Evolutionary conservation across 371 early-diverging fungal genomes (phyloP).

Genomic region (Nematocida ausubeli): DNA sequence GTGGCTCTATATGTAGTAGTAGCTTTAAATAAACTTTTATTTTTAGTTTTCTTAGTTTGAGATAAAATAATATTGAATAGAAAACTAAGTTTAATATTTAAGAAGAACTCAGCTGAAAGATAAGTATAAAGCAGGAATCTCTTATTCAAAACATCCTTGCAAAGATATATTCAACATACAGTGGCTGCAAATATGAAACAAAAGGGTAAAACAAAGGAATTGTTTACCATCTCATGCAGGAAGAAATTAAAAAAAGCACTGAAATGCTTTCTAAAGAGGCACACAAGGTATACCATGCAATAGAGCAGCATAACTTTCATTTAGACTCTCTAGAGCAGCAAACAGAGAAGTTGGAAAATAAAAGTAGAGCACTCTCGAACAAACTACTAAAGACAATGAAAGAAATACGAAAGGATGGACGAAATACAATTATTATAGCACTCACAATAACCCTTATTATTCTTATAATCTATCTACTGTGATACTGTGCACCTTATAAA

Average conservation of each 20-base stretch:
- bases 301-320: constrained; percentile 39
- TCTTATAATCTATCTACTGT: constrained; percentile 40
- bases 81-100: too few species aligned
- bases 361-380: constrained; percentile 30
- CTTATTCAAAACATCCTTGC: too few species aligned
- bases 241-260: constrained; percentile 42
- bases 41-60: too few species aligned
- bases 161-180: too few species aligned
- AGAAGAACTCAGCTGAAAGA: too few species aligned
- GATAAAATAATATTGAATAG: too few species aligned
- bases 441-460: constrained; percentile 18
- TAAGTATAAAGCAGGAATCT: too few species aligned
- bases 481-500: neutral
- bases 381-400: constrained; percentile 43
- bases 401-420: constrained; percentile 30
- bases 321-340: constrained; percentile 44
- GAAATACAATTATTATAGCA: constrained; percentile 45
- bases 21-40: too few species aligned
- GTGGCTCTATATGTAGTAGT: too few species aligned
- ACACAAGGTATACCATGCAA: constrained; percentile 21
- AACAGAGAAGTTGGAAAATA: constrained; percentile 42
- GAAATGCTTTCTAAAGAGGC: constrained; percentile 44
- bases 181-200: neutral
- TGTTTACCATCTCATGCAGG: constrained; percentile 15
- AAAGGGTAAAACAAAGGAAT: neutral